Base-by-base conservation (phyloP, 1,139 yeast genomes). In the Blastobotrys elegans region DNA sequence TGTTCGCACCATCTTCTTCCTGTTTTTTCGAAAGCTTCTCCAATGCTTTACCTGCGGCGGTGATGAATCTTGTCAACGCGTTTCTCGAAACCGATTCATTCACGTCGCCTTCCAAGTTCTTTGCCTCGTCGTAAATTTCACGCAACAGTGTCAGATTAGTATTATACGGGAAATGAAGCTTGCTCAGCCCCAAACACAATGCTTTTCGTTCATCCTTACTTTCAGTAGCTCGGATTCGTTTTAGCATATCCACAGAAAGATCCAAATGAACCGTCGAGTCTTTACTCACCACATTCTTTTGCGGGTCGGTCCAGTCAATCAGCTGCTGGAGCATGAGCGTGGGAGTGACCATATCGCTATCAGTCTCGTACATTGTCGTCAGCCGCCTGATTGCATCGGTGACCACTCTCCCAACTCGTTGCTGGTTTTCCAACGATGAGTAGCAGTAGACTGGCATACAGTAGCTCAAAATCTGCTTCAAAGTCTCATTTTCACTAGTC, bases 401-500 rank as follows among this genome's bases (percentile, higher is more conserved):
- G 18, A 82, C 80, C 16, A 84, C 74, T 20, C 77, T 69, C 5
- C 83, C 77, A 60, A 90, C 69, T 52, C 82, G 73, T 43, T 74
- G 73, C 63, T 89, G 97, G 64, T 89, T 96, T 24, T 71, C 72
- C 1, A 75, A 69, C 55, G 84, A 90, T 35, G 96, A 85, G 61
- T 80, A 86, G 31, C 95, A 84, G 62, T 87, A 89, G 0, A 87
- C 96, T 0, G 97, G 97, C 33, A 92, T 74, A 61, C 96, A 89
- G 62, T 87, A 89, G 10, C 95, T 80, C 51, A 90, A 77, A 1
- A 87, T 84, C 66, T 92, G 97, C 48, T 83, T 75, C 53, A 90
- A 70, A 16, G 81, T 79, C 51, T 79, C 82, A 57, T 89, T 88
- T 13, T 70, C 66, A 4, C 77, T 66, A 43, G 84, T 82, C 2